Conservation (phyloP, 495 filamentous ascomycete species). For the Trichoderma erinaceum region DNA sequence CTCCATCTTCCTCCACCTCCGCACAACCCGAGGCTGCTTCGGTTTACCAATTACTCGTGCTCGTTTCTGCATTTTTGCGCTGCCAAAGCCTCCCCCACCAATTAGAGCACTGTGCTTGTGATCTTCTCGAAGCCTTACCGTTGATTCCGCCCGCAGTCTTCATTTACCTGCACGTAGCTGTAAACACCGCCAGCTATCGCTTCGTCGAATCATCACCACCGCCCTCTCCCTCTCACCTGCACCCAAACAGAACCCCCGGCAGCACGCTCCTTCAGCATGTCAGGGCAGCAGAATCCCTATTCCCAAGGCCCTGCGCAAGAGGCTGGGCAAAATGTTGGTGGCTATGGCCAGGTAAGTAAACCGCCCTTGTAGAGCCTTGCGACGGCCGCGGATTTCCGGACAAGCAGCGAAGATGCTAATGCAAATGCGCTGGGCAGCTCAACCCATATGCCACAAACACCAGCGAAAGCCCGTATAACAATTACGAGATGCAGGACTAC, state of each 20-base stretch:
- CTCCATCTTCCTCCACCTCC: slow-evolving; percentile 4
- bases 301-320: slow-evolving; percentile 38
- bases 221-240: neutral
- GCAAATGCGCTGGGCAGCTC: slow-evolving; percentile 12
- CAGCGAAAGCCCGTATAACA: slow-evolving; percentile 25
- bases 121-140: neutral
- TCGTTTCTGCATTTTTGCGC: neutral
- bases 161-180: neutral
- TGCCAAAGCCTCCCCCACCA: slow-evolving; percentile 1
- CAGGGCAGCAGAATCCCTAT: slow-evolving; percentile 39
- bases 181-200: neutral
- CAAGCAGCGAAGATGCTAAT: slow-evolving; percentile 22
- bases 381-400: neutral
- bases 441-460: slow-evolving; percentile 17
- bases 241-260: neutral
- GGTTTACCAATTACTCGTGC: neutral
- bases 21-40: slow-evolving; percentile 9
- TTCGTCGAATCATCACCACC: neutral
- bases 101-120: slow-evolving; percentile 6
- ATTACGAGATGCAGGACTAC: slow-evolving; percentile 22
- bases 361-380: neutral
- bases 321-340: slow-evolving; percentile 25
- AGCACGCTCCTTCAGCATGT: slow-evolving; percentile 33
- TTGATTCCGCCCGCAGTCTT: neutral
- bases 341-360: slow-evolving; percentile 31